Evolutionary conservation across 2,329 filamentous ascomycete genomes (phyloP).

Genomic region (Corynespora cassiicola): DNA sequence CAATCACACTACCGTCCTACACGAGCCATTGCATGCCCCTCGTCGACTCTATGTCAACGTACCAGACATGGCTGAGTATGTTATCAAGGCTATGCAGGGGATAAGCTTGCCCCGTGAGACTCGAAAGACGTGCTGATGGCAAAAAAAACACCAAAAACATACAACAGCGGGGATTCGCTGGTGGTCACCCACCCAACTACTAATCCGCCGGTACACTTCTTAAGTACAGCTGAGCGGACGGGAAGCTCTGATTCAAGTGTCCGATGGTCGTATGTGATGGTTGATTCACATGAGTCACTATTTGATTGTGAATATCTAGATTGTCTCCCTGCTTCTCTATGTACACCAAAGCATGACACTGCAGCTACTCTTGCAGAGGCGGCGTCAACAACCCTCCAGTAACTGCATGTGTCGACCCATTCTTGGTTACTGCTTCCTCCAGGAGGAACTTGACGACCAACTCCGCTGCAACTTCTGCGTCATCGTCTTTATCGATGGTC

Average conservation of each 20-base stretch:
- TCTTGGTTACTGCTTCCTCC: slow-evolving; percentile 10
- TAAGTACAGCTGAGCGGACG: slow-evolving; percentile 10
- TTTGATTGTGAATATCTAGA: too few species aligned
- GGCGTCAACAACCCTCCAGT: slow-evolving; percentile 27
- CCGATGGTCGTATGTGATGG: slow-evolving; percentile 10
- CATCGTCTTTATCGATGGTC: slow-evolving; percentile 31
- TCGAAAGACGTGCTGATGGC: too few species aligned
- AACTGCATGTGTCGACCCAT: slow-evolving; percentile 2
- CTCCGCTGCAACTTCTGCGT: slow-evolving; percentile 36
- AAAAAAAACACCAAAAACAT: slow-evolving; percentile 11
- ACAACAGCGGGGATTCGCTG: slow-evolving; percentile 7
- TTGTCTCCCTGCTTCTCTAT: too few species aligned
- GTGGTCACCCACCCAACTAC: slow-evolving; percentile 8
- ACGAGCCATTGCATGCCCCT: too few species aligned
- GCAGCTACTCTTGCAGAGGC: too few species aligned
- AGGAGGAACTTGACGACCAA: slow-evolving; percentile 41
- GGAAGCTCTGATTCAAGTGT: slow-evolving; percentile 6
- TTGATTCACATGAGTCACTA: too few species aligned
- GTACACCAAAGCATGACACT: too few species aligned
- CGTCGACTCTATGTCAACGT: too few species aligned
- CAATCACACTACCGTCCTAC: too few species aligned
- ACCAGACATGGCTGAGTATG: too few species aligned
- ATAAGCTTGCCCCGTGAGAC: too few species aligned
- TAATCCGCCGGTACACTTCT: slow-evolving; percentile 8
- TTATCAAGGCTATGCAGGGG: too few species aligned